These are phyloP conservation scores for Waltergamsia citrina DNA, from an alignment of 2,329 filamentous ascomycete genomes.

Conservation along the genomic window DNA sequence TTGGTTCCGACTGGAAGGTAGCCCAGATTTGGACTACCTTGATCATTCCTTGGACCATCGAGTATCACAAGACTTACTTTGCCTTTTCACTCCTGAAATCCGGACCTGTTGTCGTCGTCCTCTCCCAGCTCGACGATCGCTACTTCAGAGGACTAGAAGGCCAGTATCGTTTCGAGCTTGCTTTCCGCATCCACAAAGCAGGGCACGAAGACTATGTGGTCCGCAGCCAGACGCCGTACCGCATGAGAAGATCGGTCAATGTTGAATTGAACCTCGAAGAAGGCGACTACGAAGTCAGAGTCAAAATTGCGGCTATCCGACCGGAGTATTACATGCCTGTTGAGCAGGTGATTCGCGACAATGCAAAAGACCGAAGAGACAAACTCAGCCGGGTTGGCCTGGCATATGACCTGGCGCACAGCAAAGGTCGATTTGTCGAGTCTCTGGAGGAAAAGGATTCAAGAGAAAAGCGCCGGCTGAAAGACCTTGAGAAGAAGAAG, in stretches of 20 bases:
- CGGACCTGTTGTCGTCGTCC: constrained; percentile 43
- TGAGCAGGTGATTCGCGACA: constrained; percentile 58
- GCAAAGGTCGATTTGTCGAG: constrained; percentile 47
- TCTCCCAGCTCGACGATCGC: constrained; percentile 47
- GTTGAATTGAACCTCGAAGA: constrained; percentile 67
- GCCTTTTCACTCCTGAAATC: constrained; percentile 36
- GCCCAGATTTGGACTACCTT: constrained; percentile 39
- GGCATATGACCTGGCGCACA: constrained; percentile 62
- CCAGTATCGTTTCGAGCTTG: constrained; percentile 43
- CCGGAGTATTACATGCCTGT: constrained; percentile 37
- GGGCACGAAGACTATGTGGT: constrained; percentile 43
- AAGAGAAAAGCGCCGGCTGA: constrained; percentile 21
- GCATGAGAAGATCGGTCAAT: constrained; percentile 66
- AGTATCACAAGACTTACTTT: constrained; percentile 45
- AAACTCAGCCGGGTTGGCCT: constrained; percentile 65
- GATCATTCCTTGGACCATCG: constrained; percentile 44
- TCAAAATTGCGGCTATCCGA: constrained; percentile 65
- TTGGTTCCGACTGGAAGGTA: constrained; percentile 43
- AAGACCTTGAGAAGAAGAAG: constrained; percentile 17
- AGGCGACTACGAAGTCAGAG: constrained; percentile 65
- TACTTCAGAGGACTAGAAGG: constrained; percentile 49
- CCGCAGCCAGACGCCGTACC: constrained; percentile 40
- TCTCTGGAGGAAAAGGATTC: constrained; percentile 36
- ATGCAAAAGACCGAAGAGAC: constrained; percentile 53
- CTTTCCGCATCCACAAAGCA: constrained; percentile 43